Base-by-base conservation (phyloP, 345 rosid genomes). In the Gossypium herbaceum region DNA sequence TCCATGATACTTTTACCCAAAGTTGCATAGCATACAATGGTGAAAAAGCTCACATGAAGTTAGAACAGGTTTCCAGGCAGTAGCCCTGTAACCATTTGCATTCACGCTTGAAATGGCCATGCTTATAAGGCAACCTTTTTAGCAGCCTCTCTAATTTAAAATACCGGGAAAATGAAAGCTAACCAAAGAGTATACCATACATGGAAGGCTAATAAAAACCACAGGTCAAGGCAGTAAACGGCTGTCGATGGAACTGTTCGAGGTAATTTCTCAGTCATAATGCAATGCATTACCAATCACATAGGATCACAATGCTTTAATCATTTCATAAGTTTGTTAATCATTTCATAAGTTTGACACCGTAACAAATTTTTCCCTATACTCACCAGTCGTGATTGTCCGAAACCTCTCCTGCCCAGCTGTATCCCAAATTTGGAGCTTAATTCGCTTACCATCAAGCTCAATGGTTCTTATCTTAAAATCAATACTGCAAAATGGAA, bases 371-470 rank as follows among this genome's bases (percentile, higher is more conserved):
- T 34, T 34, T 34, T 5, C 41, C 7, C 1, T 34, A 71, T n/a
- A 67, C 84, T 80, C 17, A 86, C 97, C 97, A 72, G 94, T 91
- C 81, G 94, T 91, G 77, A 91, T 91, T 57, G 97, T 91, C 79
- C 94, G 88, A 55, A 91, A 89, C 9, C 97, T 86, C 80, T 91
- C 97, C 82, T 91, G 97, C 73, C 96, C 96, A 61, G 93, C 96
- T 51, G 85, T 94, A 72, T 92, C 98, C 98, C 98, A 94, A 43
- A 94, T 94, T 82, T 94, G 98, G 71, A 92, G 83, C 83, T 94
- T 94, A 83, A 94, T 91, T 73, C 94, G 82, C 80, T 92, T 94
- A 12, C 92, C 94, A 85, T 79, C 41, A 34, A 34, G 41, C 41
- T 34, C 41, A 34, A 34, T 34, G 41, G 41, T 34, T 34, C 41